Base-by-base conservation (phyloP, 164 flowering plant genomes). In the Litsea cubeba region DNA sequence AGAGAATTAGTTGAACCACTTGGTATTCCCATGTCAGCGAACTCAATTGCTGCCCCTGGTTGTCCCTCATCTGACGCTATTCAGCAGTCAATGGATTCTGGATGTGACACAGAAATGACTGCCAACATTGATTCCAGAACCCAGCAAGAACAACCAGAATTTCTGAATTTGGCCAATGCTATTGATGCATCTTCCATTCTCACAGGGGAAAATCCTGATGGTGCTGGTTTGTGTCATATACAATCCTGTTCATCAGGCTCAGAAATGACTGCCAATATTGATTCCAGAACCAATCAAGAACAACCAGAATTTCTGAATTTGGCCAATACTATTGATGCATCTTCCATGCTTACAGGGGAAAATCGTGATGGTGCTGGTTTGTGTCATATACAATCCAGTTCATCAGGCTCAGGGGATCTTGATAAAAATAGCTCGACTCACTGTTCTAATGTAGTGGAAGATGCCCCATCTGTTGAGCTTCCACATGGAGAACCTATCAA, bases 1-100 rank as follows among this genome's bases (percentile, higher is more conserved):
- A 65, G 57, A 2, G 70, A 72, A 69, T 72, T 72, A 57, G 77
- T 62, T 81, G 80, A 76, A 67, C 71, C 76, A 26, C 12, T 46
- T 12, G 23, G 69, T 22, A 65, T 23, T 78, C 64, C 65, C 15
- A 72, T 46, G 69, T 68, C 73, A 0, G 70, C 12, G 2, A 71
- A 63, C 51, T 65, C 72, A 10, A 26, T 46, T 67, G 74, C 62
- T 32, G 22, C 32, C 50, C 35, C 75, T 14, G 66, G 18, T 4
- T 64, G 67, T 22, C 3, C 46, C 28, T 6, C 76, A 67, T 76
- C 76, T 10, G 80, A 80, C 23, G 30, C 69, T 54, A 24, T 35
- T 72, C 40, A 69, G 50, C 65, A 32, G 12, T 23, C 67, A 32
- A 30, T 57, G 7, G 74, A 60, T 28, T 32, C 54, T 63, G 70